These are phyloP conservation scores for Barnettozyma botsteinii DNA, from an alignment of 805 yeast species.

Conservation along the genomic window DNA sequence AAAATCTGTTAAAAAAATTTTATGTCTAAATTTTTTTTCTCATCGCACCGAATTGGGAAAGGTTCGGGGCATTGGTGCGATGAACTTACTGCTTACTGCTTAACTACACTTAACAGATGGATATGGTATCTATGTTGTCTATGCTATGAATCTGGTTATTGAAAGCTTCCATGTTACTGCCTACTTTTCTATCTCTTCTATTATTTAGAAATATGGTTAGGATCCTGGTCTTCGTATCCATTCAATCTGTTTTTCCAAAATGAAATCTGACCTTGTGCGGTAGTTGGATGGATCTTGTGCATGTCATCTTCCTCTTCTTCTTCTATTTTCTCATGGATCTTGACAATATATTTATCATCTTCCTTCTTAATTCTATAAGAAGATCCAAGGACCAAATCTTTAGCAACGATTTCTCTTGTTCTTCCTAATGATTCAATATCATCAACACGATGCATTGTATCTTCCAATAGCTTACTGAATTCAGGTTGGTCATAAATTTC, in stretches of 20 bases:
- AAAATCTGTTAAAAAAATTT: background rate
- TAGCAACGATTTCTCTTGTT: conserved; percentile 68
- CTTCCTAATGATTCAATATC: conserved; percentile 75
- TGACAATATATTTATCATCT: conserved; percentile 14
- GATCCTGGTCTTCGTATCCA: conserved; percentile 1
- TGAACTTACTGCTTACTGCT: conserved; percentile 1
- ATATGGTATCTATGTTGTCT: no score
- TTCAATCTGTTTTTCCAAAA: conserved; percentile 24
- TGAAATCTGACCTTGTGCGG: conserved; percentile 19
- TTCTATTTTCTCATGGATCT: conserved; percentile 13
- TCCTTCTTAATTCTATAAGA: conserved; percentile 30
- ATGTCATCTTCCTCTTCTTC: conserved; percentile 21
- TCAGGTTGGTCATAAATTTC: conserved; percentile 70
- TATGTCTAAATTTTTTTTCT: background rate
- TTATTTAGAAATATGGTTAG: no score
- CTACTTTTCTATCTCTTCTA: no score
- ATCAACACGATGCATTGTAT: conserved; percentile 60
- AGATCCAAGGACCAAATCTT: conserved; percentile 57
- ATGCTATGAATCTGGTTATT: no score
- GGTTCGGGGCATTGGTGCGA: conserved; percentile 8
- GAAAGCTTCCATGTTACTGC: no score
- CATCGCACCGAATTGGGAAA: background rate
- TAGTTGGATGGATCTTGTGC: conserved; percentile 23
- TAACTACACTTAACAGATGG: no score
- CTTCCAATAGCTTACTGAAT: conserved; percentile 58